phyloP scores from a whole-genome alignment of 495 filamentous ascomycete species.

The Parathielavia hyrcaniae region DNA sequence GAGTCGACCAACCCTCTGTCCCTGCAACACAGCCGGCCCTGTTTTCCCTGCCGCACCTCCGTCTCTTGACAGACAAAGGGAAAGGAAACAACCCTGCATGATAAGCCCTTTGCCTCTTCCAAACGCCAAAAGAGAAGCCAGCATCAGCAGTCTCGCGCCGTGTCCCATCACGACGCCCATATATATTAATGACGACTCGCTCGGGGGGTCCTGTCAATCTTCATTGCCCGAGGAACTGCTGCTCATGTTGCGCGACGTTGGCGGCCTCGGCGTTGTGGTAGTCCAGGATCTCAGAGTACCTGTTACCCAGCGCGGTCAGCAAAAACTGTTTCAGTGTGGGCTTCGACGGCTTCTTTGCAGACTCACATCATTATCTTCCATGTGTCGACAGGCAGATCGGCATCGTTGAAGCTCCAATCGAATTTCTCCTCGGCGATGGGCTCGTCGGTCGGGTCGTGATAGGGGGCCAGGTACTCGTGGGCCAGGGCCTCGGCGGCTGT shows the following conservation, averaged over 20 bases:
- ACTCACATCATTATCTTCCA: conserved; percentile 99
- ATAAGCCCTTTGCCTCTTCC: not conserved
- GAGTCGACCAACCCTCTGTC: not conserved
- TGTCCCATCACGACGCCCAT: not conserved
- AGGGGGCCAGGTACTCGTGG: conserved; percentile 90
- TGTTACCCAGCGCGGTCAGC: conserved; percentile 31
- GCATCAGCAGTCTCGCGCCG: not conserved
- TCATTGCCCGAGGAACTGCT: conserved; percentile 16
- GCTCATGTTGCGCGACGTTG: conserved; percentile 29
- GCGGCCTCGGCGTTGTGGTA: conserved; percentile 87
- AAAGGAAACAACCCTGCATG: not conserved
- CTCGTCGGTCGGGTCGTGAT: conserved; percentile 95
- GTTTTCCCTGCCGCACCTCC: not conserved
- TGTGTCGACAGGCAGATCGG: conserved; percentile 95
- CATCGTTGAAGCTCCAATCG: conserved; percentile 99
- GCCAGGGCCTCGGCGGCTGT: conserved; percentile 76
- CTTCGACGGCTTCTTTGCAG: not conserved
- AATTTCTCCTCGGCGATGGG: conserved; percentile 96
- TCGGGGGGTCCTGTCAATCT: not conserved
- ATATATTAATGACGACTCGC: not conserved
- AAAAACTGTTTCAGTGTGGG: not conserved
- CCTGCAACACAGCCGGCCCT: not conserved
- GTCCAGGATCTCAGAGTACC: conserved; percentile 99
- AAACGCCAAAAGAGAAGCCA: conserved; percentile 1
- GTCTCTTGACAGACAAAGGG: not conserved